These are phyloP conservation scores for Yamadazyma triangularis DNA, from an alignment of 1,139 yeast species.

Conservation along the genomic window DNA sequence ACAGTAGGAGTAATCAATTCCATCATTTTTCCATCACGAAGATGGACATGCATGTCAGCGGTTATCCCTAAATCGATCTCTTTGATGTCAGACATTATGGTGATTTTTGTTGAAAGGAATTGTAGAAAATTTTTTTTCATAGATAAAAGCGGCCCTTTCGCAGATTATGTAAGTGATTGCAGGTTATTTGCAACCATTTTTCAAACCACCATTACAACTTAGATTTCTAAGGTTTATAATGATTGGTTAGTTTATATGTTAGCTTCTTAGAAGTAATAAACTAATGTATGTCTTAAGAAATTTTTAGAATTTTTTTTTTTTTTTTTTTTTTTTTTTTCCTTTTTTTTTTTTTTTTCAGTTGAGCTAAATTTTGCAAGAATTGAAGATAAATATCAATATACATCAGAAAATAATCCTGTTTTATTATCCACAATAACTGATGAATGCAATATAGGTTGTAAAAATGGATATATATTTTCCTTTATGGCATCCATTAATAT, in stretches of 20 bases:
- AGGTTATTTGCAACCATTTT: no score
- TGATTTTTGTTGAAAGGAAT: no score
- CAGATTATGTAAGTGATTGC: no score
- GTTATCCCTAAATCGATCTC: slow-evolving; percentile 70
- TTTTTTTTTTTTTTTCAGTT: not conserved
- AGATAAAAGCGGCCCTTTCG: no score
- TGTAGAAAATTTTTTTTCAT: no score
- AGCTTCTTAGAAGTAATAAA: no score
- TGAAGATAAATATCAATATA: slow-evolving; percentile 1
- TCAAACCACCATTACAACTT: no score
- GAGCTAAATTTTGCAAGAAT: not conserved
- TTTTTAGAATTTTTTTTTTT: not conserved
- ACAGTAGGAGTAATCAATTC: slow-evolving; percentile 87
- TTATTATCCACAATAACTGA: slow-evolving; percentile 15
- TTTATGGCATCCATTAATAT: slow-evolving; percentile 13
- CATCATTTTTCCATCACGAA: slow-evolving; percentile 93
- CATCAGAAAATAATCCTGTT: slow-evolving; percentile 5
- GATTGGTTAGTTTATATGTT: no score
- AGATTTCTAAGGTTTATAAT: no score
- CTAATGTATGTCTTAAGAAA: no score
- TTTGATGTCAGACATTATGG: slow-evolving; percentile 2
- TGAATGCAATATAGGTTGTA: slow-evolving; percentile 5
- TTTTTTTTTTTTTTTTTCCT: no score
- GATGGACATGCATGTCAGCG: slow-evolving; percentile 95
- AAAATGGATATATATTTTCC: no score